Evolutionary conservation across 306 rosid species (phyloP).

Genomic region (Corylus avellana): DNA sequence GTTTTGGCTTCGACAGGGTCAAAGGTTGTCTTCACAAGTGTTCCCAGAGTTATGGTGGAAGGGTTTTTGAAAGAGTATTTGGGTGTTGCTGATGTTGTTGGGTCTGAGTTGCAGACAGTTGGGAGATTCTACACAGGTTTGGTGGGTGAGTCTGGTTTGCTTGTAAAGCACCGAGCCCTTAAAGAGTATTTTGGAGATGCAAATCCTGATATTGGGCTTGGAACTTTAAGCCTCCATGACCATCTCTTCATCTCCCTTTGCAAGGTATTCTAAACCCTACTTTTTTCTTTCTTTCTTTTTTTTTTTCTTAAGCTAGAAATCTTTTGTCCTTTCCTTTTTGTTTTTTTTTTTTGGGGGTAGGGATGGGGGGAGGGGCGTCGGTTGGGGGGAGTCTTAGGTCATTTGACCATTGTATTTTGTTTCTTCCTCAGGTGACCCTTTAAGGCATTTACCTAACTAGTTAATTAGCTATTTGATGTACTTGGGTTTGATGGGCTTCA

Average conservation of each 20-base stretch:
- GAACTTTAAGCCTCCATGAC: constrained; percentile 58
- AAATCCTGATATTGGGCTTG: constrained; percentile 76
- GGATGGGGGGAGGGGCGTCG: no score
- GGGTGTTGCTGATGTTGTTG: constrained; percentile 56
- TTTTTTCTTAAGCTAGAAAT: no score
- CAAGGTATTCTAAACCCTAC: constrained; percentile 51
- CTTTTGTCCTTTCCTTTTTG: no score
- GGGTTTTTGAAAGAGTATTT: constrained; percentile 72
- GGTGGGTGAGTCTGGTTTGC: constrained; percentile 49
- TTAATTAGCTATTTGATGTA: no score
- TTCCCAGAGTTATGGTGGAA: constrained; percentile 84
- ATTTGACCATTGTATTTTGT: no score
- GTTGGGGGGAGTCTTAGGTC: no score
- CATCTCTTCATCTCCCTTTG: constrained; percentile 69
- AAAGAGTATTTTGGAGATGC: constrained; percentile 66
- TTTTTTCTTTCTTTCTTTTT: no score
- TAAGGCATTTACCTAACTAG: no score
- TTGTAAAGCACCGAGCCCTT: constrained; percentile 67
- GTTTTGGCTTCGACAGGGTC: constrained; percentile 52
- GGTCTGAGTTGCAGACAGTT: constrained; percentile 64
- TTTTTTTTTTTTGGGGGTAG: not conserved
- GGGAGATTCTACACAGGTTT: constrained; percentile 72
- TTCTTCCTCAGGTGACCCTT: no score
- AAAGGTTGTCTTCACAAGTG: constrained; percentile 60
- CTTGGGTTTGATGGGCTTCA: no score